Conservation (phyloP, 805 yeast species). For the Candida palmyrensis region DNA sequence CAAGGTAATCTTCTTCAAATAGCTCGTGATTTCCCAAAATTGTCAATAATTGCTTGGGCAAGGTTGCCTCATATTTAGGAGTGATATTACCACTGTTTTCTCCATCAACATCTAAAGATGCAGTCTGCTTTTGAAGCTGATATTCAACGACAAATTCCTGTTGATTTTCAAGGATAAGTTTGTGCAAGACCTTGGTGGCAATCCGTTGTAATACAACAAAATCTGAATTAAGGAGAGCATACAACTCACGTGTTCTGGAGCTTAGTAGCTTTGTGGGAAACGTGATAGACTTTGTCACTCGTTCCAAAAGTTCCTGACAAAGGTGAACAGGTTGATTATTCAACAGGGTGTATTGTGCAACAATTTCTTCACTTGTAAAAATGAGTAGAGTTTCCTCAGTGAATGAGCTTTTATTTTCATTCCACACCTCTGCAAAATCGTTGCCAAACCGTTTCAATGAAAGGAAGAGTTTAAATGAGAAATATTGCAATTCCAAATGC, state of each 20-base stretch:
- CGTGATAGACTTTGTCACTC: conserved; percentile 22
- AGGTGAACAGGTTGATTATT: conserved; percentile 25
- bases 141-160: conserved; percentile 59
- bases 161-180: conserved; percentile 42
- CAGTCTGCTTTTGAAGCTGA: conserved; percentile 44
- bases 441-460: conserved; percentile 15
- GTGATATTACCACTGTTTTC: conserved; percentile 12
- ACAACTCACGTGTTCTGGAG: conserved; percentile 30
- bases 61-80: conserved; percentile 15
- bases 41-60: conserved; percentile 40
- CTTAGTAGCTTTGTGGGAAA: no score
- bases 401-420: conserved; percentile 31
- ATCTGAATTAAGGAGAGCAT: conserved; percentile 20
- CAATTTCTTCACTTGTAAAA: conserved; percentile 23
- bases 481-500: conserved; percentile 40
- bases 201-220: conserved; percentile 37
- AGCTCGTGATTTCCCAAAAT: conserved; percentile 19
- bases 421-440: conserved; percentile 20
- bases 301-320: conserved; percentile 30
- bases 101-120: conserved; percentile 19
- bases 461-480: conserved; percentile 40
- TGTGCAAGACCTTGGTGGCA: conserved; percentile 33
- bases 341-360: conserved; percentile 15
- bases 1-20: conserved; percentile 29
- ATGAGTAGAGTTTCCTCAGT: conserved; percentile 41